Conservation (phyloP, 257 asterid genomes). For the Solanum medicagineum region DNA sequence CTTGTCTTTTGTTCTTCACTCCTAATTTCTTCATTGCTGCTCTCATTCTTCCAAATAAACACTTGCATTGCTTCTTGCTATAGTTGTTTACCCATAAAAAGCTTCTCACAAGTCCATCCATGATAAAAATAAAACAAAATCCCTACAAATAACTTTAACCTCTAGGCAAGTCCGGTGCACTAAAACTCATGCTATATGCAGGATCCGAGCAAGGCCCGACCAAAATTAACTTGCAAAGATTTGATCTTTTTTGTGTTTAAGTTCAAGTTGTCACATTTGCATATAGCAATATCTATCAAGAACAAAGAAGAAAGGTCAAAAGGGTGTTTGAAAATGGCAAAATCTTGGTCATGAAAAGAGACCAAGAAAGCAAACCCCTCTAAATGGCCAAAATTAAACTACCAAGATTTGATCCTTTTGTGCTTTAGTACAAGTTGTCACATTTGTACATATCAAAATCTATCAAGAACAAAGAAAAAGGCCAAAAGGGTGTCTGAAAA, state of each 20-base stretch:
- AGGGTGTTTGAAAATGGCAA: neutral
- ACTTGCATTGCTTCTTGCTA: conserved; percentile 32
- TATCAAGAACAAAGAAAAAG: neutral
- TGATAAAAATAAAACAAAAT: neutral
- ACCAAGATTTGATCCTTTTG: neutral
- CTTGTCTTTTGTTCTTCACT: conserved; percentile 2
- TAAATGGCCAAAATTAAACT: neutral
- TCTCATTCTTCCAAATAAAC: conserved; percentile 32
- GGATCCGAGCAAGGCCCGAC: too few relatives aligned
- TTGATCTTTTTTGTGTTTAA: neutral
- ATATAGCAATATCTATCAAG: neutral
- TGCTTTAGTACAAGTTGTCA: neutral
- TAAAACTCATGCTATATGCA: too few relatives aligned
- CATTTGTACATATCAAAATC: neutral
- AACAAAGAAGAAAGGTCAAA: neutral
- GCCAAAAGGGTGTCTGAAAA: neutral
- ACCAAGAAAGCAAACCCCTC: neutral
- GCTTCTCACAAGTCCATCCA: conserved; percentile 18
- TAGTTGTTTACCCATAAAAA: neutral
- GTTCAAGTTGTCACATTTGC: neutral
- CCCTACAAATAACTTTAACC: neutral
- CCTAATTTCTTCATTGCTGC: conserved; percentile 29
- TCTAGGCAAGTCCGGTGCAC: neutral
- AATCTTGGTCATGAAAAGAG: neutral
- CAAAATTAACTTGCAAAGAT: neutral